A percentile compares a stretch with the other conserved stretches of the same genome.
Conservation (phyloP, 2,329 filamentous ascomycete species). For the Ceratocystis eucalypticola region DNA sequence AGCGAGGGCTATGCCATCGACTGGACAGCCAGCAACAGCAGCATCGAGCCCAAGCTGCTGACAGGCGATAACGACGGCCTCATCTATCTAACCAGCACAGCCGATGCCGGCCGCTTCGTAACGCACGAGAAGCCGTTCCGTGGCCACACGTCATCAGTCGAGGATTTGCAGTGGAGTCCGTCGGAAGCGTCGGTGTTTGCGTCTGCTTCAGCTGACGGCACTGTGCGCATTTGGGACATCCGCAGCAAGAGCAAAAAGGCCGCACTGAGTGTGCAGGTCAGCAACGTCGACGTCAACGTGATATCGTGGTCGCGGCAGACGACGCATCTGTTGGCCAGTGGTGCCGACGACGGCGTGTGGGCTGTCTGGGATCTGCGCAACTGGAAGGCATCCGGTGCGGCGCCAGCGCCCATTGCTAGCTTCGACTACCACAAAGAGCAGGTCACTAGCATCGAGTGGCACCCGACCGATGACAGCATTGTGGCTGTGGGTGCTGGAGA, state of each 20-base stretch:
- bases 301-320: conserved; percentile 90
- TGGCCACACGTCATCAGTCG: conserved; percentile 73
- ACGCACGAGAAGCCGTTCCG: conserved; percentile 74
- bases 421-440: conserved; percentile 96
- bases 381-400: conserved; percentile 58
- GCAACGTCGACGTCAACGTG: conserved; percentile 81
- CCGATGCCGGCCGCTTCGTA: conserved; percentile 76
- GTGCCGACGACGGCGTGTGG: conserved; percentile 88
- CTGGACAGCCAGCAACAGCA: conserved; percentile 51
- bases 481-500: conserved; percentile 84
- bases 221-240: conserved; percentile 90
- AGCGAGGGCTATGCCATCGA: conserved; percentile 92
- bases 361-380: conserved; percentile 91
- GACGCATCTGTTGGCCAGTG: conserved; percentile 76
- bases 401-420: conserved; percentile 71
- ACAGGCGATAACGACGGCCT: conserved; percentile 84
- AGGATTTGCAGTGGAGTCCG: conserved; percentile 95
- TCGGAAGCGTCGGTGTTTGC: conserved; percentile 88
- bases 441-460: conserved; percentile 93
- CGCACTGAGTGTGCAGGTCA: conserved; percentile 77
- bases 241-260: conserved; percentile 78
- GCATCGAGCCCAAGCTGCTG: conserved; percentile 61
- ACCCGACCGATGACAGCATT: conserved; percentile 92
- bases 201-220: conserved; percentile 86
- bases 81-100: conserved; percentile 78